Base-by-base conservation (phyloP, 768 basidiomycete genomes). In the Cystofilobasidium bisporidii region DNA sequence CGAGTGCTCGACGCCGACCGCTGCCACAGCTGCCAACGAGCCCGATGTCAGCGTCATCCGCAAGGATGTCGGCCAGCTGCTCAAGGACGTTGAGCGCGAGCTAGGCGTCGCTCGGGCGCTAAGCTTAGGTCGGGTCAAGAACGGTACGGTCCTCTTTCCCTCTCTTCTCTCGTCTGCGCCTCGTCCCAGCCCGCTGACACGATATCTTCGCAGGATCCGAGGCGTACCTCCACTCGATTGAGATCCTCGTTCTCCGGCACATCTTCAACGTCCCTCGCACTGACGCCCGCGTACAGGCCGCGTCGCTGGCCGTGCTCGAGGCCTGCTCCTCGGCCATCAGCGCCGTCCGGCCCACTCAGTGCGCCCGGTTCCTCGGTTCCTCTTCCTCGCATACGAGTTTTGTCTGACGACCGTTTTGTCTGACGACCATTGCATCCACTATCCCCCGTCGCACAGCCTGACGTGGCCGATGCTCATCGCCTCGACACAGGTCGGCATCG, bases 191-290 rank as follows among this genome's bases (percentile, higher is more conserved):
- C n/a, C n/a, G n/a, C n/a, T n/a, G n/a, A n/a, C n/a, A n/a, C n/a
- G n/a, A n/a, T n/a, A n/a, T n/a, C n/a, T n/a, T n/a, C n/a, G n/a
- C n/a, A n/a, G n/a, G 64, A 8, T 57, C 40, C 20, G 33, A 14
- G 41, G 64, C 64, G 33, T 60, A 65, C 59, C 45, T 65, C 30
- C 45, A 60, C 45, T 26, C 66, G 55, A 30, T 64, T 61, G 65
- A 78, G 79, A 77, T 77, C 69, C 70, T 77, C 70, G 73, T 78
- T 15, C 74, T 78, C 33, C 73, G 76, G 57, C 78, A 76, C 60
- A 74, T 79, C 26, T 75, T 75, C 65, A 70, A 75, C 41, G 67
- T 73, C 63, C 36, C 71, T 28, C 71, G 74, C 40, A 71, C 69
- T 38, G 75, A 77, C 72, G 72, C 67, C 61, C 70, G 75, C 40